Percentiles rank a stretch among this genome's conserved stretches.
Conservation (phyloP, 148 eudicot genomes). For the Cornus controversa region DNA sequence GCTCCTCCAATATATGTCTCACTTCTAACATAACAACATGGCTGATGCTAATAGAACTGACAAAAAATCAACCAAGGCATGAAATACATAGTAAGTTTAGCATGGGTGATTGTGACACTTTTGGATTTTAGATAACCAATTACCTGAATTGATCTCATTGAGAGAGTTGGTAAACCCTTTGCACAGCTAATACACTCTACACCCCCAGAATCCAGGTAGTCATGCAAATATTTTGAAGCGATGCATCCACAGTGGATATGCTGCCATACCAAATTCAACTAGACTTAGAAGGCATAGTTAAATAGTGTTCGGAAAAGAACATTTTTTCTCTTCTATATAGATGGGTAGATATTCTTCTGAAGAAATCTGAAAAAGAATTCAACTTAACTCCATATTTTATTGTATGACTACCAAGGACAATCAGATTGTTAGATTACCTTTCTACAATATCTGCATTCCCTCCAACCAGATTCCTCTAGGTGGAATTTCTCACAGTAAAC, state of each 20-base stretch:
- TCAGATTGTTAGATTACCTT: slow-evolving; percentile 43
- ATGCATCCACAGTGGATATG: slow-evolving; percentile 89
- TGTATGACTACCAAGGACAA: too few relatives aligned
- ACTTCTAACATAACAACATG: not conserved
- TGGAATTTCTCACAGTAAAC: slow-evolving; percentile 81
- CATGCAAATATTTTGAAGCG: slow-evolving; percentile 61
- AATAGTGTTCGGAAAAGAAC: not conserved
- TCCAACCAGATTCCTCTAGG: slow-evolving; percentile 85
- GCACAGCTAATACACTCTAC: slow-evolving; percentile 69
- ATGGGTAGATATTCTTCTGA: too few relatives aligned
- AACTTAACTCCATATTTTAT: too few relatives aligned
- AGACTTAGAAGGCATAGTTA: not conserved
- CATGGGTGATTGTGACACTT: not conserved
- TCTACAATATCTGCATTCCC: slow-evolving; percentile 84
- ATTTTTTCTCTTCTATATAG: too few relatives aligned
- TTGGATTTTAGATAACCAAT: not conserved
- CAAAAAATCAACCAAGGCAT: not conserved
- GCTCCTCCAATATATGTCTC: not conserved
- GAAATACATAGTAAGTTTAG: too few relatives aligned
- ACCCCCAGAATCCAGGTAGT: slow-evolving; percentile 79
- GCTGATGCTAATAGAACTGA: not conserved
- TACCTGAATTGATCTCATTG: slow-evolving; percentile 43
- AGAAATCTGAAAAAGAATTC: too few relatives aligned
- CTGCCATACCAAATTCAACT: slow-evolving; percentile 38
- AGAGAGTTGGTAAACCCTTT: slow-evolving; percentile 41